phyloP scores from a whole-genome alignment of 2,329 filamentous ascomycete genomes.

The Trichoderma endophyticum region DNA sequence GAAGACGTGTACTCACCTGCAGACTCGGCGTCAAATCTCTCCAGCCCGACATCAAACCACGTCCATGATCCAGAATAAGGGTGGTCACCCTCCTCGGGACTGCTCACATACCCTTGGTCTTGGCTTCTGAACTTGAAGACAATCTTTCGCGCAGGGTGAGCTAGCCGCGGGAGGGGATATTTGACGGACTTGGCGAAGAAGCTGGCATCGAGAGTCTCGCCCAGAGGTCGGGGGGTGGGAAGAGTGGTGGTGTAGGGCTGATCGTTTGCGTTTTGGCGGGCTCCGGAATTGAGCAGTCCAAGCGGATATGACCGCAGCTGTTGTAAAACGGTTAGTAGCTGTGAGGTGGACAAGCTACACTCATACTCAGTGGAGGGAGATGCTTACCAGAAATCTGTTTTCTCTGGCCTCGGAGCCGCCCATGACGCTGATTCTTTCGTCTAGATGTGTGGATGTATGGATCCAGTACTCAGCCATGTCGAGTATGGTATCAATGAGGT shows the following conservation, averaged over 20 bases:
- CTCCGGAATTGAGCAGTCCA: slow-evolving; percentile 32
- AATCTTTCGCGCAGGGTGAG: slow-evolving; percentile 56
- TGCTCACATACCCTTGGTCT: slow-evolving; percentile 57
- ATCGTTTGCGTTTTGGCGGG: slow-evolving; percentile 24
- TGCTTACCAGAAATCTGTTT: slow-evolving; percentile 36
- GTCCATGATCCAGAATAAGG: slow-evolving; percentile 51
- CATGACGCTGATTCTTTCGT: slow-evolving; percentile 27
- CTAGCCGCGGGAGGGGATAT: slow-evolving; percentile 40
- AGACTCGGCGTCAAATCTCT: slow-evolving; percentile 46
- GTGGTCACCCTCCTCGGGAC: background rate
- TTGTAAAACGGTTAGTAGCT: background rate
- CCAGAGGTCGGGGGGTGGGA: slow-evolving; percentile 28
- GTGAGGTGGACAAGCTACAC: background rate
- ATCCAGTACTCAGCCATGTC: slow-evolving; percentile 64
- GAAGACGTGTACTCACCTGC: background rate
- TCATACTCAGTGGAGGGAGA: background rate
- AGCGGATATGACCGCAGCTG: slow-evolving; percentile 40
- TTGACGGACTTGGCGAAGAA: slow-evolving; percentile 36
- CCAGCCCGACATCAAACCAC: slow-evolving; percentile 63
- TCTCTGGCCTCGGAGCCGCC: slow-evolving; percentile 26
- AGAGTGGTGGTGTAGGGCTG: slow-evolving; percentile 29
- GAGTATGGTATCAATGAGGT: slow-evolving; percentile 54
- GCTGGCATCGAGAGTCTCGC: slow-evolving; percentile 26
- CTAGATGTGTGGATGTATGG: slow-evolving; percentile 39
- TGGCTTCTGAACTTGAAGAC: slow-evolving; percentile 56